phyloP scores from a whole-genome alignment of 75 land plant species.

The Cupressus sempervirens region DNA sequence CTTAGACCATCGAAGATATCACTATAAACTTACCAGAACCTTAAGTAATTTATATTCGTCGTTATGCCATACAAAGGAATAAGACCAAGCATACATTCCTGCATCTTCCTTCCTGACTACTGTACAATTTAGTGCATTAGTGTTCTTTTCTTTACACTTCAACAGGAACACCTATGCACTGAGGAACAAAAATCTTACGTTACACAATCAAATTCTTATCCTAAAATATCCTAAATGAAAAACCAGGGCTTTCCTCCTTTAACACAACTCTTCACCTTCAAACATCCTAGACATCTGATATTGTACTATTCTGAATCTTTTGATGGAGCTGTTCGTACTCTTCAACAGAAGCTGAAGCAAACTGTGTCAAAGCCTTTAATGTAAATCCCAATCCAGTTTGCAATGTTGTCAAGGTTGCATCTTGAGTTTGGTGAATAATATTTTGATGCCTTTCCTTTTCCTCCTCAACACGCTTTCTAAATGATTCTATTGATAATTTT shows the following conservation, averaged over 20 bases:
- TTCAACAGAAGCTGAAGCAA: slow-evolving; percentile 46
- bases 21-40: not conserved
- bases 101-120: not conserved
- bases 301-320: not conserved
- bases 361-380: slow-evolving; percentile 48
- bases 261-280: not conserved
- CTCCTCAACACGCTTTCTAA: slow-evolving; percentile 25
- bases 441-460: slow-evolving; percentile 31
- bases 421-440: slow-evolving; percentile 8
- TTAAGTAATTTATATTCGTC: not conserved
- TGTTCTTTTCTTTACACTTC: not conserved
- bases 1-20: not conserved
- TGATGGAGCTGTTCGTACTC: slow-evolving; percentile 14
- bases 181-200: not conserved
- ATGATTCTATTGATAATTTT: slow-evolving; percentile 44
- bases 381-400: slow-evolving; percentile 33
- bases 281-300: not conserved
- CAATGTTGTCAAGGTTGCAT: slow-evolving; percentile 24
- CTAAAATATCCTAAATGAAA: not conserved
- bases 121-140: not conserved
- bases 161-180: not conserved
- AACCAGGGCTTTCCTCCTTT: not conserved
- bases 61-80: not conserved
- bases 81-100: not conserved
- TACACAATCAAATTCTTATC: slow-evolving; percentile 5